Conservation (phyloP, 176 grass and related monocot species). For the Aegilops tauschii region DNA sequence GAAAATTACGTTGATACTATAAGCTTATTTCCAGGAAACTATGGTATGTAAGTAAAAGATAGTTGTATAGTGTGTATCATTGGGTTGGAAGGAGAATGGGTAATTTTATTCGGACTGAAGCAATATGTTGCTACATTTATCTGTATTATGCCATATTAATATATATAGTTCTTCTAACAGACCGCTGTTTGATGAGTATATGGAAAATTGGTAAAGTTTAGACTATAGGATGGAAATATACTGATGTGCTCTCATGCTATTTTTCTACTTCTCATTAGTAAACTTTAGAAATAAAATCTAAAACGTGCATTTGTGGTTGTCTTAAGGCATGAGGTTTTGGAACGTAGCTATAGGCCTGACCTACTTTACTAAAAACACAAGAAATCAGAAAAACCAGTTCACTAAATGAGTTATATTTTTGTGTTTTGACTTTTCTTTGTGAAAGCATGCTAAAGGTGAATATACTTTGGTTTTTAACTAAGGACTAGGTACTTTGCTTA, state of each 20-base stretch:
- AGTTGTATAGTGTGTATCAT: neutral
- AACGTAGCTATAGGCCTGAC: neutral
- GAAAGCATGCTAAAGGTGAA: neutral
- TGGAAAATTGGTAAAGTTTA: neutral
- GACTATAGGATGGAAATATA: neutral
- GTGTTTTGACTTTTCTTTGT: neutral
- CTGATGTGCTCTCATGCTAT: neutral
- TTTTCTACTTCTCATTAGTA: neutral
- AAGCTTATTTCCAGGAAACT: neutral
- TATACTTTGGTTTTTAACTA: neutral
- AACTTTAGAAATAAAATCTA: neutral
- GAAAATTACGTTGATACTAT: neutral
- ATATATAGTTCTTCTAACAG: neutral
- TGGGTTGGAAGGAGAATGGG: neutral
- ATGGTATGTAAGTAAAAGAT: neutral
- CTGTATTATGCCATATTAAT: neutral
- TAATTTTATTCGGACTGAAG: neutral
- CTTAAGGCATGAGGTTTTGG: neutral
- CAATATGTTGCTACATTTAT: neutral
- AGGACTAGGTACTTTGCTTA: neutral
- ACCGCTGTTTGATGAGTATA: neutral
- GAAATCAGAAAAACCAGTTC: neutral
- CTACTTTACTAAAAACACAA: neutral
- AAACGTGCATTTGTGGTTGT: neutral
- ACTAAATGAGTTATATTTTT: neutral